Base-by-base conservation (phyloP, 768 basidiomycete species). In the Rhizopogon sp. region DNA sequence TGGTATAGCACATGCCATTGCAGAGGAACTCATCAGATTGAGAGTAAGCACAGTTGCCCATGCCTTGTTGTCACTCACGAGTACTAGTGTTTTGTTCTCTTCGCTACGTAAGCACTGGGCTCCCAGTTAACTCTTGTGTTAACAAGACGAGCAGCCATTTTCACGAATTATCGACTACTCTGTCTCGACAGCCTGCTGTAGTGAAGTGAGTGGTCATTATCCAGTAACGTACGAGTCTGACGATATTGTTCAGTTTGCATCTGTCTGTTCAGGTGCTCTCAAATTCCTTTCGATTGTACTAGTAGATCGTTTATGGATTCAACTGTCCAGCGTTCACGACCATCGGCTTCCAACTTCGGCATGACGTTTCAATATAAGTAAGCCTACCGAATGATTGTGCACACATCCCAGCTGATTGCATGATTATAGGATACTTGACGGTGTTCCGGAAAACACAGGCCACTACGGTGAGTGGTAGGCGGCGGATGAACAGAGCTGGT, bases 1-100 rank as follows among this genome's bases (percentile, higher is more conserved):
- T 14, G 91, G 90, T 3, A 89, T 93, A 56, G 83, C 88, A 0
- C 85, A 91, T 70, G 90, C 91, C 13, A 89, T 93, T 61, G 90
- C 81, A 14, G 93, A 86, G 72, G 89, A 72, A 65, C 80, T 85
- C 53, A 85, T 98, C 60, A 74, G 73, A 49, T 72, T 79, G 45
- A 90, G 89, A 76, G 94, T 89, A 33, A 40, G 76, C 58, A 42
- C 42, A 44, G 39, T 54, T 35, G 16, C 35, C 39, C 17, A 43
- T n/a, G 14, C 28, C 22, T 37, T 40, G 44, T 52, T 55, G 53
- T 50, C 13, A 17, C 5, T 25, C 40, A 58, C 16, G 52, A 22
- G 37, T 39, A 20, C 3, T 39, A 96, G 93, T 76, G 85, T 10
- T 91, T 90, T 60, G 88, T 89, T 2, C 89, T 98, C 69, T 98